Base-by-base conservation (phyloP, 352 stramenopile genomes). In the Phytophthora lateralis region DNA sequence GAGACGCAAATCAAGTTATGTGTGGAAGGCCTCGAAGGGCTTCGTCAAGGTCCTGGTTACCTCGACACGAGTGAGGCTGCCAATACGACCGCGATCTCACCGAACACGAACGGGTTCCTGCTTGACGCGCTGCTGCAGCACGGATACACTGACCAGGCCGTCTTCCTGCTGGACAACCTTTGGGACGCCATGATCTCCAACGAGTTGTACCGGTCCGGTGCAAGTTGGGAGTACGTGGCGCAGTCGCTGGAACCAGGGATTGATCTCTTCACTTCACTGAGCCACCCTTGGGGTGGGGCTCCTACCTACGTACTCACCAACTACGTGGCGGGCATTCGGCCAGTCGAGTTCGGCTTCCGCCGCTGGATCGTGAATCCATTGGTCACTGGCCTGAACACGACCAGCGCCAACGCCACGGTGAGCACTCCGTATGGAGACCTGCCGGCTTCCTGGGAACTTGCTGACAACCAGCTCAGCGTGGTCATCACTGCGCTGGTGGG, bases 81-180 rank as follows among this genome's bases (percentile, higher is more conserved):
- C 44, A 63, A 63, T 34, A 55, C 60, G 4, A 69, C 60, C 30
- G 35, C 43, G 17, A 73, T 73, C 4, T 73, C 60, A 5, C 67
- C 67, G 9, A 75, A 75, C 43, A 75, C 67, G 37, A 75, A 75
- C 52, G 62, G 67, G 1, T 72, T 75, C 48, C 35, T 75, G 15
- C 53, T 75, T 5, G 56, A 69, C 27, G 67, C 56, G 5, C 47
- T 75, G 18, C 17, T 72, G n/a, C 52, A 69, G 24, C 44, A 41
- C n/a, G 56, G 56, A 34, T 64, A 75, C 41, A 64, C 41, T 5
- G 41, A 69, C 8, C 34, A 75, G 42, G 55, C 61, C 18, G 57
- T 29, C 11, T 75, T 75, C 35, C 39, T 74, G 39, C 42, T 75
- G 2, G 66, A 75, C 35, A 71, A 71, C 50, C 61, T 71, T 35